Base-by-base conservation (phyloP, 768 basidiomycete species). In the Boletus subparvulus region DNA sequence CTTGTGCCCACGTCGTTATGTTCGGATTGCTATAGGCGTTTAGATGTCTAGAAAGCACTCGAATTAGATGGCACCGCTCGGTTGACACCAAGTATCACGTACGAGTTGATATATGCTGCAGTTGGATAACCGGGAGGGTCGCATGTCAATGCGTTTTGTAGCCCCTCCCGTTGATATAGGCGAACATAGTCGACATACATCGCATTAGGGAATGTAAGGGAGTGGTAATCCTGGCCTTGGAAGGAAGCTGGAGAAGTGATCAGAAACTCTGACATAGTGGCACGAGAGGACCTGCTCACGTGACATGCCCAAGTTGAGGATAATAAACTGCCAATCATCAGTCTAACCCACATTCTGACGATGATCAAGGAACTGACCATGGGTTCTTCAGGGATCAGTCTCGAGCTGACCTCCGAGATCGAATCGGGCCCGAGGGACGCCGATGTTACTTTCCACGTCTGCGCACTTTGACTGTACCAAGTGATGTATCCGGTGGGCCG, bases 141-240 rank as follows among this genome's bases (percentile, higher is more conserved):
- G 70, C 96, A 99, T 1, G 88, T 86, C 36, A 92, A 64, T 11
- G 82, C 86, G 52, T 87, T 77, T 61, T 83, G 68, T n/a, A 83
- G 68, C 10, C 87, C 93, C 21, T 83, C 68, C 36, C 87, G 83
- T 74, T 97, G 94, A 63, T 93, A 92, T 50, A 95, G 80, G 37
- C 93, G 85, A 24, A 99, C 82, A 63, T 97, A 98, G 71, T 98
- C 96, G 60, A 98, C 74, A 57, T 82, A 83, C 90, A 96, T 90
- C 56, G 80, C 75, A 8, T 81, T 77, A 0, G 95, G 96, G 78
- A 94, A 96, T 46, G 70, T 65, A 51, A 98, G 75, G 65, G 55
- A 39, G 21, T 52, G 50, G 26, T 52, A 56, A 47, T 56, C 55
- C 45, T 56, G 55, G 39, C 55, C 55, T 66, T 94, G 90, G 78